phyloP scores from a whole-genome alignment of 495 filamentous ascomycete genomes.

The Mytilinidion resinicola region DNA sequence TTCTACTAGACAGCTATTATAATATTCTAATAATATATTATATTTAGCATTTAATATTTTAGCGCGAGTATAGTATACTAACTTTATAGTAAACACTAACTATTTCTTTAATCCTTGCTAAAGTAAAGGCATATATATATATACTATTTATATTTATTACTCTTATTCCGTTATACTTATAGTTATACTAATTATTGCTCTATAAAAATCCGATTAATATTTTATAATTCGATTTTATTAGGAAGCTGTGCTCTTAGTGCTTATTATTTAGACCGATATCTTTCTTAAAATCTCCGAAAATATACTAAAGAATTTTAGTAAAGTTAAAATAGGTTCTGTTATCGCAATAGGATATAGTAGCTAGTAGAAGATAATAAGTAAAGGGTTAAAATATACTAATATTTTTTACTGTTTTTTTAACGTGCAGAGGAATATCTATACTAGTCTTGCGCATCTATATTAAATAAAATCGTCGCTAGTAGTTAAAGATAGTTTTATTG shows the following conservation, averaged over 20 bases:
- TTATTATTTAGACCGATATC: not conserved
- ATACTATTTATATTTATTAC: slow-evolving; percentile 1
- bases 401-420: not conserved
- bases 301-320: slow-evolving; percentile 1
- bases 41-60: slow-evolving; percentile 2
- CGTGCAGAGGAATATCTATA: not conserved
- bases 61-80: slow-evolving; percentile 1
- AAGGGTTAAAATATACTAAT: not conserved
- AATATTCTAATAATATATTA: not conserved
- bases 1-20: not conserved
- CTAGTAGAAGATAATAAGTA: no score
- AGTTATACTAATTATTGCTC: slow-evolving; percentile 4
- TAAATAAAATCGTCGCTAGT: slow-evolving; percentile 8
- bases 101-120: slow-evolving; percentile 4
- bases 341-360: not conserved
- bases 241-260: not conserved
- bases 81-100: slow-evolving; percentile 7
- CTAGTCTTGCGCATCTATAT: not conserved
- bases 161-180: slow-evolving; percentile 1
- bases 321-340: not conserved
- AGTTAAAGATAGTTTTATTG: slow-evolving; percentile 2
- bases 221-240: not conserved
- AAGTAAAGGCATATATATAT: slow-evolving; percentile 1
- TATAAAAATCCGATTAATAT: slow-evolving; percentile 9
- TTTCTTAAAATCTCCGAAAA: not conserved